These are phyloP conservation scores for Ogataea paraovalis DNA, from an alignment of 805 yeast species.

Conservation along the genomic window DNA sequence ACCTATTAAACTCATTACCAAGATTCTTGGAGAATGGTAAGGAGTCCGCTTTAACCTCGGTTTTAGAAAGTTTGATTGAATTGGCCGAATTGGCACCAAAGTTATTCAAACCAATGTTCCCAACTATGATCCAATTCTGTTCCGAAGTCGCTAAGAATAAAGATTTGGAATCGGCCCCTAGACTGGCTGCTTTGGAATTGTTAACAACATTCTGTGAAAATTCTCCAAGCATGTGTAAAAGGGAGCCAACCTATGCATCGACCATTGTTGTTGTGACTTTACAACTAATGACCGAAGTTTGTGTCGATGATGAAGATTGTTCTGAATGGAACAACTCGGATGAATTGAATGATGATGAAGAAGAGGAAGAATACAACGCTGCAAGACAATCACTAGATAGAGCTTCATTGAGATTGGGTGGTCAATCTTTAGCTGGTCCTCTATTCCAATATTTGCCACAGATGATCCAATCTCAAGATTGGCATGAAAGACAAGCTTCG, in stretches of 20 bases:
- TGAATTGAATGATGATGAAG: slow-evolving; percentile 70
- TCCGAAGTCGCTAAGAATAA: slow-evolving; percentile 77
- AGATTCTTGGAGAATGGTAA: slow-evolving; percentile 75
- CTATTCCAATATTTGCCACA: slow-evolving; percentile 81
- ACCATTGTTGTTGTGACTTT: slow-evolving; percentile 70
- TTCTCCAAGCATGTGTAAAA: slow-evolving; percentile 92
- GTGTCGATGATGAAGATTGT: slow-evolving; percentile 72
- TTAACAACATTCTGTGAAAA: slow-evolving; percentile 88
- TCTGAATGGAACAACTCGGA: slow-evolving; percentile 80
- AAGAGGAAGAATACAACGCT: slow-evolving; percentile 85
- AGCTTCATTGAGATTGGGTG: slow-evolving; percentile 77
- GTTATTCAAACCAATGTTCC: slow-evolving; percentile 87
- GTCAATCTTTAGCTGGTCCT: slow-evolving; percentile 78
- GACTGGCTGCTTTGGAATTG: slow-evolving; percentile 85
- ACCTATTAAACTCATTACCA: slow-evolving; percentile 80
- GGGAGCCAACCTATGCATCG: slow-evolving; percentile 66
- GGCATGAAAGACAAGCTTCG: slow-evolving; percentile 97
- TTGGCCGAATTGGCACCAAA: slow-evolving; percentile 92
- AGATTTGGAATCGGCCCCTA: slow-evolving; percentile 72
- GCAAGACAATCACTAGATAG: slow-evolving; percentile 95
- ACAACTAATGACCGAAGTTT: slow-evolving; percentile 88
- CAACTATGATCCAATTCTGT: slow-evolving; percentile 80
- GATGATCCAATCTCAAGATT: slow-evolving; percentile 69
- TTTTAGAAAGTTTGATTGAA: slow-evolving; percentile 86
- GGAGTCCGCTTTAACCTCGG: slow-evolving; percentile 77